Base-by-base conservation (phyloP, 805 yeast genomes). In the Candida wancherniae region DNA sequence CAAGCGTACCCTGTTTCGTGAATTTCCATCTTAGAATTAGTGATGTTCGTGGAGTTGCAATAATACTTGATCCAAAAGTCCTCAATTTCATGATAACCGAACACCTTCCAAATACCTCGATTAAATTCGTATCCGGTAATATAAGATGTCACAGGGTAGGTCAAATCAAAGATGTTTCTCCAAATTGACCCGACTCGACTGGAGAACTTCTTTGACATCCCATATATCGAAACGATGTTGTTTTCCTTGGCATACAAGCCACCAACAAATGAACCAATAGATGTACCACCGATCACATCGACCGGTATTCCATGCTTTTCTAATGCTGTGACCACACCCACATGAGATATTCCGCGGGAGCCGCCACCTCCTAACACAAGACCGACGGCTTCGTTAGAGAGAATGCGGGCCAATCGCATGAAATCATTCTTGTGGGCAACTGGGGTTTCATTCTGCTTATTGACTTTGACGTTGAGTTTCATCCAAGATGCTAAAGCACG, bases 341-440 rank as follows among this genome's bases (percentile, higher is more conserved):
- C 68, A 53, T 90, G 98, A 9, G 95, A 75, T 9, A 90, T 69
- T 1, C 98, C 98, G 45, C 97, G 69, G 0, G 97, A 95, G 24
- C 98, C 98, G 23, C 98, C 98, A 9, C 98, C 98, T 5, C 98
- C 98, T 3, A 90, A 64, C 5, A 90, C 97, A 12, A 92, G 63
- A 0, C 97, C 98, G 23, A 92, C 84, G 0, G 96, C 95, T 52
- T 87, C 86, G 6, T 95, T 95, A 0, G 96, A 84, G 10, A 90
- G 59, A 6, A 92, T 73, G 48, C 98, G 71, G 0, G 98, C 97
- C 21, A 90, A 59, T 35, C 98, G 70, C 55, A 85, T 66, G 53
- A 92, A 92, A 54, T 90, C 98, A 53, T 80, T 82, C 21, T 49
- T 51, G 26, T 48, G 50, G 5, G 43, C 42, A 8, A 47, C 29